Percentiles rank a stretch among this genome's conserved stretches.
Evolutionary conservation across 805 yeast species (phyloP).

Genomic region (Saturnispora quitensis): DNA sequence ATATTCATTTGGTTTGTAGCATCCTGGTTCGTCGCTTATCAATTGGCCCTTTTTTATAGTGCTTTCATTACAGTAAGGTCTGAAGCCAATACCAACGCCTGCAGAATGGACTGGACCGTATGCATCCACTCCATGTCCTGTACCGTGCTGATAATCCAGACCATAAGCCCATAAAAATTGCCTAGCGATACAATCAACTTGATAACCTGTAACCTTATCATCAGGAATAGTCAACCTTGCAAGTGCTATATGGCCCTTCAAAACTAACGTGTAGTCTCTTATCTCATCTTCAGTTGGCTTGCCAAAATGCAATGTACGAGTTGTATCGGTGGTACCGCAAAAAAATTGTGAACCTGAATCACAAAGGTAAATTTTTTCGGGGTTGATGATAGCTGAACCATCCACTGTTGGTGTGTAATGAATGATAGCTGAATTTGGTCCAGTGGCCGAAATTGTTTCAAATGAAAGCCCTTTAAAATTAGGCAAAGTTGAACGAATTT

Average conservation of each 20-base stretch:
- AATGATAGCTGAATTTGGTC: conserved; percentile 68
- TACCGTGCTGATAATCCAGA: conserved; percentile 53
- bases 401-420: conserved; percentile 56
- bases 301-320: conserved; percentile 50
- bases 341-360: conserved; percentile 56
- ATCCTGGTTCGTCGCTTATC: conserved; percentile 56
- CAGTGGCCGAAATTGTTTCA: conserved; percentile 66
- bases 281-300: conserved; percentile 38
- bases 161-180: conserved; percentile 49
- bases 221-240: conserved; percentile 41
- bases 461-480: conserved; percentile 58
- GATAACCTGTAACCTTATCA: conserved; percentile 43
- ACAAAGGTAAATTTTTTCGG: conserved; percentile 42
- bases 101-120: conserved; percentile 56
- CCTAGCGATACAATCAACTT: conserved; percentile 50
- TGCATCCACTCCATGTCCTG: conserved; percentile 59
- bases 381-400: conserved; percentile 39
- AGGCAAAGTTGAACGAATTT: conserved; percentile 44
- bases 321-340: conserved; percentile 59
- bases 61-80: conserved; percentile 38
- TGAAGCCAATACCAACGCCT: conserved; percentile 52
- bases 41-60: conserved; percentile 44
- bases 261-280: conserved; percentile 45
- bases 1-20: conserved; percentile 48
- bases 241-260: conserved; percentile 48